Base-by-base conservation (phyloP, 345 rosid species). In the Orychophragmus violaceus region DNA sequence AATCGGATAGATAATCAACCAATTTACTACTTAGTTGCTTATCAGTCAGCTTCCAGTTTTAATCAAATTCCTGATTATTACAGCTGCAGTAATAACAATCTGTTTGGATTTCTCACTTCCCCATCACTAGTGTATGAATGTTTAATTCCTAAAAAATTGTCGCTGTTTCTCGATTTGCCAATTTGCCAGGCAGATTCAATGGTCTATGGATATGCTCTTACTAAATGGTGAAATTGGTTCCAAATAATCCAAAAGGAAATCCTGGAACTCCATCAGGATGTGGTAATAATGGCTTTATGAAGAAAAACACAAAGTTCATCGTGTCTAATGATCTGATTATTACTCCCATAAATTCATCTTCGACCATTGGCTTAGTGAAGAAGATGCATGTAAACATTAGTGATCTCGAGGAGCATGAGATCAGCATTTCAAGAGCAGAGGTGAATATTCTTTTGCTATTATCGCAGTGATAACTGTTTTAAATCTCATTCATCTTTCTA, bases 381-480 rank as follows among this genome's bases (percentile, higher is more conserved):
- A 51, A 51, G 21, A 25, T 51, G 12, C 11, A 51, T 5, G 57
- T 41, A 9, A 41, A 50, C 55, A 13, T 50, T 32, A 19, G 51
- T 18, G 70, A 66, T 7, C 13, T 66, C 4, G 70, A 66, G 37
- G 60, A 36, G 28, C 41, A 66, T 11, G n/a, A 17, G 1, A 52
- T 65, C 17, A 25, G 6, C 51, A 45, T 45, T 45, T 45, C 25
- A 2, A 45, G n/a, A 19, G 25, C 51, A 19, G 25, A 45, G 24
- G 51, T 18, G 9, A 45, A 11, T 19, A 45, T 44, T 39, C 5
- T 17, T 17, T 17, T 42, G 4, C 14, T 14, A 6, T 16, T 17
- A 23, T 5, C 49, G 5, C 3, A 18, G 23, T 44, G 50, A 8
- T 18, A 44, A 18, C 5, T n/a, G 5, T 45, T 44, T 45, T 45